These are phyloP conservation scores for Hymenoscyphus occultus DNA, from an alignment of 2,329 filamentous ascomycete species.

Conservation along the genomic window DNA sequence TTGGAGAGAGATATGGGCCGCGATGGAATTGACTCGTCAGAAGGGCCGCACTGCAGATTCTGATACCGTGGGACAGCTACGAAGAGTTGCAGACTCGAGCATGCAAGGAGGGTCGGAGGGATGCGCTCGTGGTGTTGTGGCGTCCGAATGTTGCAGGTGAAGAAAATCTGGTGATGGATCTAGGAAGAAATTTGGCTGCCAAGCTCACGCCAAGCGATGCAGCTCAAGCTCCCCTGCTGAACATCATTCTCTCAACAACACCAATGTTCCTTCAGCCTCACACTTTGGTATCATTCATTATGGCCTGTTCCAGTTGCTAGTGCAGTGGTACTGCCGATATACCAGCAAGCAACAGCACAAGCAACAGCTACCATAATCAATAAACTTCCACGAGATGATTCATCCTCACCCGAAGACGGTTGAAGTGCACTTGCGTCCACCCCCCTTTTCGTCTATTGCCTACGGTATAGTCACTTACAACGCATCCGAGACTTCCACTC, in stretches of 20 bases:
- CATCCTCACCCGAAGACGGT: too few species aligned
- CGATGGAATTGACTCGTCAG: constrained; percentile 1
- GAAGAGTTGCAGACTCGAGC: not conserved
- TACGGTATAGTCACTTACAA: not conserved
- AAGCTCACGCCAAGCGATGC: not conserved
- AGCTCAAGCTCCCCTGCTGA: not conserved
- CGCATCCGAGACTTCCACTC: not conserved
- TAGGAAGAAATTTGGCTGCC: not conserved
- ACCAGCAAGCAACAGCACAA: too few species aligned
- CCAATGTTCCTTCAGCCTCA: not conserved
- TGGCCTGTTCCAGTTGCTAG: too few species aligned
- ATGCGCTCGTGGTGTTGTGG: not conserved
- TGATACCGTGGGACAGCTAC: not conserved
- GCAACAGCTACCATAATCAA: too few species aligned
- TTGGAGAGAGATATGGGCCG: not conserved
- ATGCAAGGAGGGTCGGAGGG: not conserved
- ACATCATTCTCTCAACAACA: not conserved
- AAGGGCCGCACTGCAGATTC: not conserved
- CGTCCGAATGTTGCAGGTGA: not conserved
- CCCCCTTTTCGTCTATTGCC: not conserved
- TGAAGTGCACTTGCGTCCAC: not conserved
- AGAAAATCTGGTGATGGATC: not conserved
- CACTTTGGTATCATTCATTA: too few species aligned
- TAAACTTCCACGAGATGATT: too few species aligned
- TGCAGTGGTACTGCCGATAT: too few species aligned